A percentile compares a stretch with the other conserved stretches of the same genome.
Evolutionary conservation across 176 grass and related monocot genomes (phyloP).

Genomic region (Avena atlantica): DNA sequence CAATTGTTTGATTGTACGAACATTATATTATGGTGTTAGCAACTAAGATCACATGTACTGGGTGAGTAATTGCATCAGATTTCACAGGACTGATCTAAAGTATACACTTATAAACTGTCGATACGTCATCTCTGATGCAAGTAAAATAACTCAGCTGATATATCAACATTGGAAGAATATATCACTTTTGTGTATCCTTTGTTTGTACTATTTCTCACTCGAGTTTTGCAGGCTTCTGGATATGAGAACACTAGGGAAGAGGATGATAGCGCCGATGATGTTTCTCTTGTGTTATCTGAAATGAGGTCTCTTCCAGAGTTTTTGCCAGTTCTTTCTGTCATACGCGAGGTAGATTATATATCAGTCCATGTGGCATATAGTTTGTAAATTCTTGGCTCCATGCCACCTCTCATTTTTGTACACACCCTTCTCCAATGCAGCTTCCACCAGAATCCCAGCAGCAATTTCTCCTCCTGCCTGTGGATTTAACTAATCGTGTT

Average conservation of each 20-base stretch:
- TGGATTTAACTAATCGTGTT: constrained; percentile 71
- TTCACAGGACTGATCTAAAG: neutral
- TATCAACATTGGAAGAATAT: constrained; percentile 23
- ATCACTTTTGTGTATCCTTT: constrained; percentile 6
- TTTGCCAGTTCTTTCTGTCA: constrained; percentile 66
- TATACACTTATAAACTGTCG: neutral
- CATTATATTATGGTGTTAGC: neutral
- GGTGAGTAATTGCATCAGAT: constrained; percentile 1
- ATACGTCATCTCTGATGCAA: neutral
- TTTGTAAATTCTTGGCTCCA: constrained; percentile 7
- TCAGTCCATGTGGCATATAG: neutral
- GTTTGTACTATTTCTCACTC: constrained; percentile 24
- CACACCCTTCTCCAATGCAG: constrained; percentile 46
- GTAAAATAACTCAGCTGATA: neutral
- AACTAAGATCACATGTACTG: neutral
- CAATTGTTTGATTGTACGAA: neutral
- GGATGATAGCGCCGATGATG: constrained; percentile 47
- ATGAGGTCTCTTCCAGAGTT: constrained; percentile 73
- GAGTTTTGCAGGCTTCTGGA: constrained; percentile 56
- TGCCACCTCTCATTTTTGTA: constrained; percentile 24
- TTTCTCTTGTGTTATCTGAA: constrained; percentile 79
- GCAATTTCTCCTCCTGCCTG: constrained; percentile 73
- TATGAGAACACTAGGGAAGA: constrained; percentile 47
- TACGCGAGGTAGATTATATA: constrained; percentile 67
- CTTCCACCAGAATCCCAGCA: constrained; percentile 81